phyloP scores from a whole-genome alignment of 2,329 filamentous ascomycete genomes.

The Diplocarpon mali region DNA sequence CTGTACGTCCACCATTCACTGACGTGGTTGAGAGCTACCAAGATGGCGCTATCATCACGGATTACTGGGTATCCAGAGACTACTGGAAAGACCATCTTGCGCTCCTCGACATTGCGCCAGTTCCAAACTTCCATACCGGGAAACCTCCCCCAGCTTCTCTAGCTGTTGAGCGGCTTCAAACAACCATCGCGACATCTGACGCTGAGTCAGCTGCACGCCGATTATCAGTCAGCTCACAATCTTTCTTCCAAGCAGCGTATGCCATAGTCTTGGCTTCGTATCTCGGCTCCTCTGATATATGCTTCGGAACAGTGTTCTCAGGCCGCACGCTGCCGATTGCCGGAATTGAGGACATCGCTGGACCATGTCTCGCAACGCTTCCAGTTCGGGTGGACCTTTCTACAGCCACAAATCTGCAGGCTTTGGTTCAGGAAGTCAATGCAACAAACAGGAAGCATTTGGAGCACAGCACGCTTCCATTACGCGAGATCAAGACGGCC shows the following conservation, averaged over 20 bases:
- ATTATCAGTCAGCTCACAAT: conserved; percentile 43
- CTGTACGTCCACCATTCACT: conserved; percentile 46
- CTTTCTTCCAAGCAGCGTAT: conserved; percentile 65
- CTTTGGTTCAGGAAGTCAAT: conserved; percentile 56
- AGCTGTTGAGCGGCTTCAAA: conserved; percentile 21
- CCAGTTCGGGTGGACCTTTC: conserved; percentile 57
- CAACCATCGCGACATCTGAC: conserved; percentile 24
- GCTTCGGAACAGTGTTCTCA: conserved; percentile 72
- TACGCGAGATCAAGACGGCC: conserved; percentile 57
- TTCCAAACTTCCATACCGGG: conserved; percentile 47
- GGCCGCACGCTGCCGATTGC: conserved; percentile 64
- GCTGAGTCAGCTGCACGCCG: conserved; percentile 18
- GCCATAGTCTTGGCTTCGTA: conserved; percentile 55
- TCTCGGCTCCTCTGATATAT: conserved; percentile 51
- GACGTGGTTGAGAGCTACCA: conserved; percentile 43
- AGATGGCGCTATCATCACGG: conserved; percentile 16
- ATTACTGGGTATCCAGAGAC: conserved; percentile 35
- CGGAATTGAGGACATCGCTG: conserved; percentile 61
- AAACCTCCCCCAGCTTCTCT: conserved; percentile 24
- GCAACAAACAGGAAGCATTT: conserved; percentile 54
- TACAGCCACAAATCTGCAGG: conserved; percentile 38
- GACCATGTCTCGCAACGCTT: conserved; percentile 68
- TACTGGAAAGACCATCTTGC: conserved; percentile 64
- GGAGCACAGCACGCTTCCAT: conserved; percentile 48
- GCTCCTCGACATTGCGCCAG: conserved; percentile 39